Evolutionary conservation across 1,284 basidiomycete genomes (phyloP).

Genomic region (Trametes sp.): DNA sequence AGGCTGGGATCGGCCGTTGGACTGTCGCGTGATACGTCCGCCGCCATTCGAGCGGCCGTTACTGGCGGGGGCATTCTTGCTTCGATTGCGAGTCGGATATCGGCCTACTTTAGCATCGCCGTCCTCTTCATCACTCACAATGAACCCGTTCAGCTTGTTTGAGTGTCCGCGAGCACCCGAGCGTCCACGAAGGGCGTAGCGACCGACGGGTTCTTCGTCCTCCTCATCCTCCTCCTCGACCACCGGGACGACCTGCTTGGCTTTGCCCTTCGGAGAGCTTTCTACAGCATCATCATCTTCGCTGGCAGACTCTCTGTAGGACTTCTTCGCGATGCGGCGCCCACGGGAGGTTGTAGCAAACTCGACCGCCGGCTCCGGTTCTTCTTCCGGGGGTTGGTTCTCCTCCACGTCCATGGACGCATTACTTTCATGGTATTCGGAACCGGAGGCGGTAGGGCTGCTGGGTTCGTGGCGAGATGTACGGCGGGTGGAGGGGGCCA

Average conservation of each 20-base stretch:
- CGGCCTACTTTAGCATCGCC: conserved; percentile 40
- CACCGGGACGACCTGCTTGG: conserved; percentile 50
- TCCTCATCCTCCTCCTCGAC: conserved; percentile 41
- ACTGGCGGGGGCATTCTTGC: conserved; percentile 40
- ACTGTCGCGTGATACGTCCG: conserved; percentile 39
- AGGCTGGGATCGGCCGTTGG: conserved; percentile 34
- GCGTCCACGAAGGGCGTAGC: conserved; percentile 32
- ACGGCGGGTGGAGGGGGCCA: conserved; percentile 41
- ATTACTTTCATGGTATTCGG: conserved; percentile 71
- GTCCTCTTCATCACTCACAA: conserved; percentile 60
- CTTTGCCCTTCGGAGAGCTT: conserved; percentile 28
- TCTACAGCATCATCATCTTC: conserved; percentile 46
- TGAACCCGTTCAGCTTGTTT: conserved; percentile 44
- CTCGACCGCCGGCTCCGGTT: conserved; percentile 30
- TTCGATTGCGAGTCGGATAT: conserved; percentile 47
- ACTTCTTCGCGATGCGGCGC: conserved; percentile 51
- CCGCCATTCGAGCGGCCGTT: conserved; percentile 30
- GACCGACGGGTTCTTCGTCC: conserved; percentile 14
- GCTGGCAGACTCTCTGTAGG: conserved; percentile 61
- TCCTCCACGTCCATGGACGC: conserved; percentile 50
- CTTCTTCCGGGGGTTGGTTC: conserved; percentile 35
- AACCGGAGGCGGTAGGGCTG: conserved; percentile 57
- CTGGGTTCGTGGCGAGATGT: conserved; percentile 30
- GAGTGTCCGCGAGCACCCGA: conserved; percentile 9
- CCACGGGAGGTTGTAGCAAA: conserved; percentile 52